Base-by-base conservation (phyloP, 2,329 filamentous ascomycete genomes). In the Venturia effusa region DNA sequence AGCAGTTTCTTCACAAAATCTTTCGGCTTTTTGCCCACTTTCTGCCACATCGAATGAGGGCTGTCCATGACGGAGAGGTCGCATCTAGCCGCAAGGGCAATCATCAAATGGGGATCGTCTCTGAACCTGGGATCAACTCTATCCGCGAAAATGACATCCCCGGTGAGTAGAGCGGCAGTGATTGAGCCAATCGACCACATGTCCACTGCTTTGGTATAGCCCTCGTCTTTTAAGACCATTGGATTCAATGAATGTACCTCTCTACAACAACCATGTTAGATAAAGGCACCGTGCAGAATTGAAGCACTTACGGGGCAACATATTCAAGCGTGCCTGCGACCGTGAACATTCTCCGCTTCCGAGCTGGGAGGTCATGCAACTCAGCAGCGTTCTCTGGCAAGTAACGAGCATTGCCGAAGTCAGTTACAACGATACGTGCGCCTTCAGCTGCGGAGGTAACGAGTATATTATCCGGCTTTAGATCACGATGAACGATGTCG, bases 401-500 rank as follows among this genome's bases (percentile, higher is more conserved):
- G n/a, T 70, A 73, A 45, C 78, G 78, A 1, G 83, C 80, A 67
- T 80, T 80, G 10, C 84, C 84, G 68, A 87, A 87, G 69, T 87
- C 84, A 0, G 83, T 84, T 51, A 87, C 74, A 1, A 87, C 76
- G 8, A 86, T 75, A 27, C 84, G 78, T 27, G 78, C 77, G 3
- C 79, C 79, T 54, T 75, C 73, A 17, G 76, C 74, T 61, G 80
- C 75, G 1, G 81, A 83, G 0, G 81, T 81, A 77, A 87, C 78
- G 37, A 87, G 75, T 10, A 87, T 80, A 67, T 87, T 87, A 62
- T 87, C 84, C 0, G 83, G 84, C 68, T 87, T 87, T 60, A 87
- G 75, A 68, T 87, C 84, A 39, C 84, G 77, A 70, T 87, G 84
- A 4, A 83, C 83, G 54, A 87, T 81, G 48, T 78, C 74, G 8